Percentiles rank a stretch among this genome's conserved stretches.
phyloP scores from a whole-genome alignment of 139 green algal species.

The Coccomyxa sp. region DNA sequence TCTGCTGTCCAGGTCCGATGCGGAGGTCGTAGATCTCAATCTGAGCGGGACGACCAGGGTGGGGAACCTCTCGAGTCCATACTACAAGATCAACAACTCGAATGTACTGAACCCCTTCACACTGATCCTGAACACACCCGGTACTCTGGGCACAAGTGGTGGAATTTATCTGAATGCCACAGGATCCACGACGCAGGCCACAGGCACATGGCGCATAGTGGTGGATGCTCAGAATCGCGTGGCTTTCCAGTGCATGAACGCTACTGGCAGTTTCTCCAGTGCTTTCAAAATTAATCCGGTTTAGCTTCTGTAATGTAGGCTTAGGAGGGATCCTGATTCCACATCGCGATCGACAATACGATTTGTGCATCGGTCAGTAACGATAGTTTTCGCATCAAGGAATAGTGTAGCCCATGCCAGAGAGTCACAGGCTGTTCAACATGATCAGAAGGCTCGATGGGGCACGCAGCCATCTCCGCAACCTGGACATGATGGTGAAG shows the following conservation, averaged over 20 bases:
- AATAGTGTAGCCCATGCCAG: background rate
- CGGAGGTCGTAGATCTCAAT: background rate
- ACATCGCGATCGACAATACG: background rate
- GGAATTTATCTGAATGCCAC: background rate
- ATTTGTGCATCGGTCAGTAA: background rate
- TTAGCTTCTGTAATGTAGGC: background rate
- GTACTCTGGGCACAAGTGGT: background rate
- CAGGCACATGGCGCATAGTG: background rate
- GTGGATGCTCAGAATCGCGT: background rate
- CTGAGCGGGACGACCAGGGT: background rate
- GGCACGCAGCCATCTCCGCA: background rate
- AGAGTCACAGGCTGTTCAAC: background rate
- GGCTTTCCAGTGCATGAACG: background rate
- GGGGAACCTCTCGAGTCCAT: background rate
- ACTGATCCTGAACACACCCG: background rate
- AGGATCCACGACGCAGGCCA: background rate
- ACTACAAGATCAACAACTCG: slow-evolving; percentile 1
- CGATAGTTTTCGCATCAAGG: slow-evolving; percentile 1
- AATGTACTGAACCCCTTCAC: background rate
- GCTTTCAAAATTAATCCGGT: background rate
- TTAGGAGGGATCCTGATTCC: background rate
- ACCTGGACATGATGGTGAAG: background rate
- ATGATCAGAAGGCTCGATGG: background rate
- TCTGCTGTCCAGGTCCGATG: background rate
- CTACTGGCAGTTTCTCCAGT: background rate